Base-by-base conservation (phyloP, 2,329 filamentous ascomycete species). In the Colletotrichum australisinense region DNA sequence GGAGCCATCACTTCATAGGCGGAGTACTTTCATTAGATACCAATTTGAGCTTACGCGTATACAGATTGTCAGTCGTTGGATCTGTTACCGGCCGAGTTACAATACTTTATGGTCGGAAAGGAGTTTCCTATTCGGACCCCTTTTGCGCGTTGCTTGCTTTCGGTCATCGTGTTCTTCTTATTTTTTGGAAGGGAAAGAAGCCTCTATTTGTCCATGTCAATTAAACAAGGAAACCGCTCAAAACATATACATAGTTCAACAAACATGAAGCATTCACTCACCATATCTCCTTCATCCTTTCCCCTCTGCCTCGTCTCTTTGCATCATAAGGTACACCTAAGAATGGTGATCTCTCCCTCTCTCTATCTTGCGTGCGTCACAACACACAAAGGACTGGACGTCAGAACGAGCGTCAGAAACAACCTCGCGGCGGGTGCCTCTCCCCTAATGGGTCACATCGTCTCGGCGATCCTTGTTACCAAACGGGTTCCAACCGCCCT, bases 41-140 rank as follows among this genome's bases (percentile, higher is more conserved):
- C 71, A 73, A 71, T 73, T 73, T 73, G 49, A 73, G 67, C 71
- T 71, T 70, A 66, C 67, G 67, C 60, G 71, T 66, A 71, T 71
- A 71, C 71, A 71, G 67, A 66, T 58, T 73, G 71, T 73, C 67
- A 66, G 49, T 65, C 56, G 46, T 70, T 73, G 67, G 71, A 73
- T 71, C 71, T 73, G 67, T 52, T 42, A 66, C 53, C 56, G 71
- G 67, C 28, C 56, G 46, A 55, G 46, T 62, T 52, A 53, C 55
- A 52, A 65, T 24, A 66, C 62, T 66, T 71, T 56, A n/a, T 46
- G 62, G 32, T 38, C 46, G 26, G 49, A 49, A 49, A 53, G 35
- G 60, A 73, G 52, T 65, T 71, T 32, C 42, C 55, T 42, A 62
- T 53, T 8, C 42, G 49, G 67, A 71, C 67, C 14, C 67, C 35